A percentile compares a stretch with the other conserved stretches of the same genome.
phyloP scores from a whole-genome alignment of 805 yeast species.

The Metschnikowia dekortorum region DNA sequence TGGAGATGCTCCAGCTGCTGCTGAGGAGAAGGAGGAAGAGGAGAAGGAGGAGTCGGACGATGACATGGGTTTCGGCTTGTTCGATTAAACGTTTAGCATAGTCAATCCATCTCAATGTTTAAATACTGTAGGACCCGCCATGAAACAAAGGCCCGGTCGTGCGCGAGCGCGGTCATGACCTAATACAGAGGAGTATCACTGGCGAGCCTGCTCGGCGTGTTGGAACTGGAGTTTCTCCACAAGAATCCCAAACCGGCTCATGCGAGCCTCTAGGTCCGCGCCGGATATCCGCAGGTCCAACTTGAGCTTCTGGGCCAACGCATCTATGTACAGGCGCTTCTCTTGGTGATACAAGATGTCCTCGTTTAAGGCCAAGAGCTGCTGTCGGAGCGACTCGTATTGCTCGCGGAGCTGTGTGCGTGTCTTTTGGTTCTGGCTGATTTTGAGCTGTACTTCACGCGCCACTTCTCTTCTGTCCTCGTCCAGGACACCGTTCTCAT shows the following conservation, averaged over 20 bases:
- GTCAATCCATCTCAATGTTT: background rate
- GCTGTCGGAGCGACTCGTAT: constrained; percentile 10
- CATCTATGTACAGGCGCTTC: constrained; percentile 26
- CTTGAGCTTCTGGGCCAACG: constrained; percentile 10
- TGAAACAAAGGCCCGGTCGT: too few species aligned
- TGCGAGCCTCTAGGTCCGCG: constrained; percentile 11
- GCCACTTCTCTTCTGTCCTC: background rate
- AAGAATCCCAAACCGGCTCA: constrained; percentile 24
- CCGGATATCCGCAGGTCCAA: background rate
- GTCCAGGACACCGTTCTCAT: background rate
- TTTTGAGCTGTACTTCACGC: background rate
- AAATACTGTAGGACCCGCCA: background rate
- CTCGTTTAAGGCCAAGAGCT: constrained; percentile 13
- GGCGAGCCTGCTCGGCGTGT: background rate
- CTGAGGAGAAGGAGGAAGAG: constrained; percentile 61
- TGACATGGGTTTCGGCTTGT: constrained; percentile 95
- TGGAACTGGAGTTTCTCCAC: constrained; percentile 22
- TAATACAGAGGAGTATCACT: too few species aligned
- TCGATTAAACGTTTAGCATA: constrained; percentile 63
- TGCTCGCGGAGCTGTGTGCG: constrained; percentile 4
- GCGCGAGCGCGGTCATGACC: too few species aligned
- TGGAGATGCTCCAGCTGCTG: constrained; percentile 68
- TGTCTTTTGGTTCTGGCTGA: background rate
- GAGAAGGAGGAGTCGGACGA: constrained; percentile 59
- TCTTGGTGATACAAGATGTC: constrained; percentile 24